A percentile compares a stretch with the other conserved stretches of the same genome.
Evolutionary conservation across 2,329 filamentous ascomycete species (phyloP).

Genomic region (Aspergillus sp.): DNA sequence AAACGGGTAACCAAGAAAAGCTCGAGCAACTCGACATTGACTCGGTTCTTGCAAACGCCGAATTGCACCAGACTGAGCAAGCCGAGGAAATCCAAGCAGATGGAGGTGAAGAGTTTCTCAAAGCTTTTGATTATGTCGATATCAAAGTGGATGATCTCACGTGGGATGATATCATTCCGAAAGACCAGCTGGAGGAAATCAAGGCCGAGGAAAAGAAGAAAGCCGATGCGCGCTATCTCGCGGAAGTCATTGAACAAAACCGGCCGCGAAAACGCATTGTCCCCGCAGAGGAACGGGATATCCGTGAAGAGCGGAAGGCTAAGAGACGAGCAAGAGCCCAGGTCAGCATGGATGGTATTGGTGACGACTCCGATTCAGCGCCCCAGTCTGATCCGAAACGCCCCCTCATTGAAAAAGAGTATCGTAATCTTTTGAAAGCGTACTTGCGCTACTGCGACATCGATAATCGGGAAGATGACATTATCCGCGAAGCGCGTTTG

Average conservation of each 20-base stretch:
- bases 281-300: conserved; percentile 53
- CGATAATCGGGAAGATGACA: conserved; percentile 82
- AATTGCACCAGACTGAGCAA: conserved; percentile 94
- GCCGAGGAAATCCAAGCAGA: conserved; percentile 92
- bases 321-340: conserved; percentile 71
- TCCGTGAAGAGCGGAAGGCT: conserved; percentile 63
- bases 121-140: conserved; percentile 87
- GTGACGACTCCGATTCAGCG: conserved; percentile 67
- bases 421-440: conserved; percentile 83
- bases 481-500: conserved; percentile 83
- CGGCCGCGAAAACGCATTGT: conserved; percentile 73
- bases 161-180: conserved; percentile 98
- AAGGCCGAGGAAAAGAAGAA: conserved; percentile 86
- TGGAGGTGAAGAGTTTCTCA: conserved; percentile 94
- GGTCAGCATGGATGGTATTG: conserved; percentile 59
- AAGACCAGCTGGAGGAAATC: conserved; percentile 84
- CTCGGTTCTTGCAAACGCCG: conserved; percentile 92
- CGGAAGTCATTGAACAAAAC: conserved; percentile 78
- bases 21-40: conserved; percentile 97
- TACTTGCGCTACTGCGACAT: conserved; percentile 90
- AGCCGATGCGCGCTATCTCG: conserved; percentile 78
- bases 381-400: conserved; percentile 75
- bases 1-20: conserved; percentile 93
- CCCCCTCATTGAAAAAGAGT: conserved; percentile 90
- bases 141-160: conserved; percentile 91